phyloP scores from a whole-genome alignment of 2,329 filamentous ascomycete genomes.

The Sphaceloma murrayae region DNA sequence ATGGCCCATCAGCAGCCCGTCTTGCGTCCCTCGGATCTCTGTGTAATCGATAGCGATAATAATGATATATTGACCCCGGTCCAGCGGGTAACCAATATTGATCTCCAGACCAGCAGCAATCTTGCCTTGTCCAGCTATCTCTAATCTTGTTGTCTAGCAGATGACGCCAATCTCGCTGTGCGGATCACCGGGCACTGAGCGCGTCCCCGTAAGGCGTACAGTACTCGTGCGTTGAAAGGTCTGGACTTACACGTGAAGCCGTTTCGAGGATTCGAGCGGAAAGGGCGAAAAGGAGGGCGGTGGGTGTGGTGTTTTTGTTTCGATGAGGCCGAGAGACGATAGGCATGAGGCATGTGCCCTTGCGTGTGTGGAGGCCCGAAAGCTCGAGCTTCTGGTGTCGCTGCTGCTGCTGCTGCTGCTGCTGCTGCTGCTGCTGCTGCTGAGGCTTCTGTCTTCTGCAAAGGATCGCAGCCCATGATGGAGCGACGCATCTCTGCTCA shows the following conservation, averaged over 20 bases:
- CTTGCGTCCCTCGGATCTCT: no score
- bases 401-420: no score
- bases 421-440: no score
- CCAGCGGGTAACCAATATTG: conserved; percentile 11
- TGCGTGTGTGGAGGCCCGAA: neutral
- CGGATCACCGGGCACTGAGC: conserved; percentile 1
- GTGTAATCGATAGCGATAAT: no score
- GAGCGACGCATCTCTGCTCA: neutral
- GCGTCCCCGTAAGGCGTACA: neutral
- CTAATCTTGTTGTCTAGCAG: conserved; percentile 15
- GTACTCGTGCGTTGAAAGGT: conserved; percentile 1
- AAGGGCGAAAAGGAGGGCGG: neutral
- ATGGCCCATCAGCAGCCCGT: no score
- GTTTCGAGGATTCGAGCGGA: neutral
- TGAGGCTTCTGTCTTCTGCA: no score
- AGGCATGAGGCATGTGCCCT: no score
- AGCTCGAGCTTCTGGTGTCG: no score
- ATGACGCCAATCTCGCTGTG: neutral
- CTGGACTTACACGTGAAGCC: conserved; percentile 13
- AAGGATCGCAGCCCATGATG: neutral
- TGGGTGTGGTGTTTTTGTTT: no score
- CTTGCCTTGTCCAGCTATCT: conserved; percentile 6
- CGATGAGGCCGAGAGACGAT: neutral
- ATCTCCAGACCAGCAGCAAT: neutral
- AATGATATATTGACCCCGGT: conserved; percentile 7